Evolutionary conservation across 1,284 basidiomycete species (phyloP).

Genomic region (Boletus semigastroideus): DNA sequence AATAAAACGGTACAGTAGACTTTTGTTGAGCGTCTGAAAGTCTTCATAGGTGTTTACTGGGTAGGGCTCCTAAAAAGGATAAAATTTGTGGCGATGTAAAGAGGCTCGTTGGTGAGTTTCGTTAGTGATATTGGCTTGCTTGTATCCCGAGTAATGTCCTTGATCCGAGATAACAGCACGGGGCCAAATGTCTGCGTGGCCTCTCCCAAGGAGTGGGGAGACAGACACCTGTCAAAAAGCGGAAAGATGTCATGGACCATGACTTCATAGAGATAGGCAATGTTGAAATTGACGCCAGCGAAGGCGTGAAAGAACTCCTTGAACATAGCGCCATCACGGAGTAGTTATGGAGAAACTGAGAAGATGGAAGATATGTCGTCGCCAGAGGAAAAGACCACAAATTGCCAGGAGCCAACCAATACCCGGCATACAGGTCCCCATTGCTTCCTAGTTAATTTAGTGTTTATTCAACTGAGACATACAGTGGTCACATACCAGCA

Average conservation of each 20-base stretch:
- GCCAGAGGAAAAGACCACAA: conserved; percentile 15
- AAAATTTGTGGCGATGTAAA: conserved; percentile 20
- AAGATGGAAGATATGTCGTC: conserved; percentile 15
- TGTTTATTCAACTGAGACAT: conserved; percentile 4
- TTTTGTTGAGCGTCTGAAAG: conserved; percentile 22
- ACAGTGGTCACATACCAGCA: conserved; percentile 19
- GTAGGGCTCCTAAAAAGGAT: conserved; percentile 22
- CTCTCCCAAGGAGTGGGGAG: conserved; percentile 15
- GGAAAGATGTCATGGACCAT: conserved; percentile 22
- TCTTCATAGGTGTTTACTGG: conserved; percentile 23
- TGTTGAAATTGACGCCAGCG: conserved; percentile 14
- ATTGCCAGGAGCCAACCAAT: conserved; percentile 8
- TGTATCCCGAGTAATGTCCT: not conserved
- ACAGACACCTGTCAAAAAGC: conserved; percentile 23
- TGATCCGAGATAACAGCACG: conserved; percentile 13
- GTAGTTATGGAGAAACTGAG: conserved; percentile 5
- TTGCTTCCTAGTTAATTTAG: conserved; percentile 8
- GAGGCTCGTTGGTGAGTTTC: conserved; percentile 16
- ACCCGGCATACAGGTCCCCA: conserved; percentile 21
- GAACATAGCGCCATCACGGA: conserved; percentile 18
- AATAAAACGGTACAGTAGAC: conserved; percentile 20
- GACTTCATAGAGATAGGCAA: conserved; percentile 14
- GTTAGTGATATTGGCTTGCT: conserved; percentile 11
- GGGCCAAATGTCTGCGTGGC: conserved; percentile 15
- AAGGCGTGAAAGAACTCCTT: conserved; percentile 16